A percentile compares a stretch with the other conserved stretches of the same genome.
Conservation (phyloP, 306 rosid species). For the Medicago lupulina region DNA sequence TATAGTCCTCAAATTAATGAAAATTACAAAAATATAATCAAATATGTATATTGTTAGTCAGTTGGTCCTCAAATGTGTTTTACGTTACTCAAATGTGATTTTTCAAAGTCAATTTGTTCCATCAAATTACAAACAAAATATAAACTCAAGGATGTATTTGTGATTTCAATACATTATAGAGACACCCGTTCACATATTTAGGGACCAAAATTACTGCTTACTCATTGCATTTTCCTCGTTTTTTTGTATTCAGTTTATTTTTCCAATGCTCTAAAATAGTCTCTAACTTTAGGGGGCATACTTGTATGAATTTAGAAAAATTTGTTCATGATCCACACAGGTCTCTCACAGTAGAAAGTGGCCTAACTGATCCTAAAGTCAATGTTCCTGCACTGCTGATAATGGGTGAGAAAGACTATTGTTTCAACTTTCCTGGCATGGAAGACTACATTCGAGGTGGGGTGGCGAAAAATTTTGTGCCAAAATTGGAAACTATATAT, state of each 20-base stretch:
- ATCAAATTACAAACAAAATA: no score
- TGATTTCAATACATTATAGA: no score
- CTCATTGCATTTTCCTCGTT: no score
- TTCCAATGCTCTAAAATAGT: no score
- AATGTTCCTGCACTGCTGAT: constrained; percentile 53
- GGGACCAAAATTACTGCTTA: no score
- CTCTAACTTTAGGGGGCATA: background rate
- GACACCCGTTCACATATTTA: no score
- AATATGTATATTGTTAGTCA: background rate
- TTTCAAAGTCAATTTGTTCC: background rate
- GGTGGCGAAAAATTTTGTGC: constrained; percentile 54
- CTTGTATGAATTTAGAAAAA: background rate
- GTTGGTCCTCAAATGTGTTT: background rate
- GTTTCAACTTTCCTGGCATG: constrained; percentile 53
- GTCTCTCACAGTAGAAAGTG: constrained; percentile 48
- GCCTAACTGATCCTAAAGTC: constrained; percentile 57
- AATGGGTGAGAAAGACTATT: constrained; percentile 65
- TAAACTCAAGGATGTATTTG: no score
- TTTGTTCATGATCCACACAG: constrained; percentile 22
- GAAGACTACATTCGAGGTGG: constrained; percentile 60
- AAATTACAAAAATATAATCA: no score
- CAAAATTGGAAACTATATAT: constrained; percentile 53
- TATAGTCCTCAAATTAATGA: no score
- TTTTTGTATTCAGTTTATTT: no score
- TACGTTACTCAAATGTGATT: background rate